Evolutionary conservation across 1,284 basidiomycete species (phyloP).

Genomic region (Ceratobasidium sp.): DNA sequence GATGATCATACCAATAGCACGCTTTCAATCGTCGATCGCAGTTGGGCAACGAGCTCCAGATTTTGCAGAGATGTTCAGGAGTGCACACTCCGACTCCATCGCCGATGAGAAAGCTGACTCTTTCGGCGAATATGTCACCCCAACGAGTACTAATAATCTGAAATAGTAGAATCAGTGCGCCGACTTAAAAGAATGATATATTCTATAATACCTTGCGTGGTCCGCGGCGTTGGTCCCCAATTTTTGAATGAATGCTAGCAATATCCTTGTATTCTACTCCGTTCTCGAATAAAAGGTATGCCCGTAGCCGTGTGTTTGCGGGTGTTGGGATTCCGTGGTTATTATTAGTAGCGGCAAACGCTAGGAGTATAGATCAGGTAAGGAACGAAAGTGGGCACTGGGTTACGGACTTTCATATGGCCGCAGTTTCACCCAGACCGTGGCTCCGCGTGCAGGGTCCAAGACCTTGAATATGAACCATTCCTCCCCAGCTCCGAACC

Average conservation of each 20-base stretch:
- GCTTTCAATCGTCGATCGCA: slow-evolving; percentile 25
- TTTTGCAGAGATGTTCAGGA: slow-evolving; percentile 26
- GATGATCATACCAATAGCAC: too few relatives aligned
- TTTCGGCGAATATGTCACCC: background rate
- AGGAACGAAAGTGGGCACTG: too few relatives aligned
- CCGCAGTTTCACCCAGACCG: too few relatives aligned
- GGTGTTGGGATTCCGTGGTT: too few relatives aligned
- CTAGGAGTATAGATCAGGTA: too few relatives aligned
- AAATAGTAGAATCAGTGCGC: too few relatives aligned
- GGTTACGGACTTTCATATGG: too few relatives aligned
- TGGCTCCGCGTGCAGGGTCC: too few relatives aligned
- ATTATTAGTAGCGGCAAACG: too few relatives aligned
- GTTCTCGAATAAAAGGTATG: background rate
- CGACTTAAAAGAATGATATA: too few relatives aligned
- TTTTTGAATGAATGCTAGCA: background rate
- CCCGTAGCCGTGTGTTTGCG: background rate
- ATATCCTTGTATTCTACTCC: slow-evolving; percentile 1
- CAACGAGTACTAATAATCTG: background rate
- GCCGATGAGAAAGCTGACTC: slow-evolving; percentile 13
- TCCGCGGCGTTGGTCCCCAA: background rate
- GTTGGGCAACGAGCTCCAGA: slow-evolving; percentile 11
- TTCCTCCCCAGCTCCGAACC: too few relatives aligned
- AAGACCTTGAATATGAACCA: too few relatives aligned
- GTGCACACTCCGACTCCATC: slow-evolving; percentile 9
- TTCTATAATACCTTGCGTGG: background rate